Base-by-base conservation (phyloP, 2,329 filamentous ascomycete species). In the Fusarium paranaense region DNA sequence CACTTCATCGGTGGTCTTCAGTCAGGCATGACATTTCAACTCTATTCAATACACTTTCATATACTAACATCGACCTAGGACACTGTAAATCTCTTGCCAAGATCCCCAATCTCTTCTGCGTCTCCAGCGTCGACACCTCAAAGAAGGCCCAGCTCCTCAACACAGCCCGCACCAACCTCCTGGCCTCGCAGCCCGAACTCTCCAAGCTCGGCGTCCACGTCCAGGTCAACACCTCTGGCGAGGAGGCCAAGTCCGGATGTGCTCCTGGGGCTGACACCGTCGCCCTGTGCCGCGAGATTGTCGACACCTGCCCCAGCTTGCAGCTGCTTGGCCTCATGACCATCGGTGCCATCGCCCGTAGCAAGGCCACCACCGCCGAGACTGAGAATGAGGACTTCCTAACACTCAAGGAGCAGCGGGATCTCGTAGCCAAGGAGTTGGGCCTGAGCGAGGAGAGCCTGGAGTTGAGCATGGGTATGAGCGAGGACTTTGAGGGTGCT, bases 391-490 rank as follows among this genome's bases (percentile, higher is more conserved):
- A 97, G 82, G 97, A 99, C 83, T 98, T 98, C 81, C 82, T 91
- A 6, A 81, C 85, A 6, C 82, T 99, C 80, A 86, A 85, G 60
- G 88, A 92, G 78, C 92, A 93, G 80, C 87, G 94, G 65, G 93
- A 97, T 81, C 82, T 90, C 16, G 90, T 98, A 3, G 89, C 87
- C 3, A 80, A 84, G 79, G 92, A 85, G 69, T 78, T 86, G 22
- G 80, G 79, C 1, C 64, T 85, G 59, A 81, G 86, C 18, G 83
- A 85, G n/a, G 87, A 88, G 70, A 73, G 67, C n/a, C 81, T 98
- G 78, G 95, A 98, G 86, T 83, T 98, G 83, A 98, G 95, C 83
- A 99, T 99, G 96, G 96, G 96, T 8, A 99, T 99, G 97, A 98
- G 95, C 81, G 91, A 94, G 79, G 97, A 99, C 83, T 99, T 96